A percentile compares a stretch with the other conserved stretches of the same genome.
These are phyloP conservation scores for Globisporangium irregulare DNA, from an alignment of 352 stramenopile genomes.

Conservation along the genomic window DNA sequence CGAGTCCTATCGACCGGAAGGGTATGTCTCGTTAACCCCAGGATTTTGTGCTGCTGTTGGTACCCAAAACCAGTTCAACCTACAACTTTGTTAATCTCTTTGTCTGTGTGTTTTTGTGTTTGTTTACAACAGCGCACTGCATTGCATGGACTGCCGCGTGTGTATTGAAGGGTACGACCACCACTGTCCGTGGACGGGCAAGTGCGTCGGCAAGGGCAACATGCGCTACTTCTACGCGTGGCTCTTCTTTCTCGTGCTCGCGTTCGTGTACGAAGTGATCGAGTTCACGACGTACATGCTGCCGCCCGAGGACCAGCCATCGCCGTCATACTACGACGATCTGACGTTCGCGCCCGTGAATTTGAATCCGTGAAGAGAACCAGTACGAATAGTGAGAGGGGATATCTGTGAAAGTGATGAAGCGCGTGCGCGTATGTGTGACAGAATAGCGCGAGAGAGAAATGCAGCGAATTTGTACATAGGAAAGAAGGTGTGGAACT, in stretches of 20 bases:
- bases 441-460: not conserved
- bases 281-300: slow-evolving; percentile 86
- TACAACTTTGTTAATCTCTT: not conserved
- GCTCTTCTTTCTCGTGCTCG: slow-evolving; percentile 81
- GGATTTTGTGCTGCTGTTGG: not conserved
- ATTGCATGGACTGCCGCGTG: slow-evolving; percentile 87
- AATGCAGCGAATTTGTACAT: not conserved
- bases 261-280: slow-evolving; percentile 87
- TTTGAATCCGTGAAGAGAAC: slow-evolving; percentile 12
- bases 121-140: slow-evolving; percentile 42
- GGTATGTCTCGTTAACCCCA: slow-evolving; percentile 30
- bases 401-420: not conserved
- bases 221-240: slow-evolving; percentile 82
- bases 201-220: slow-evolving; percentile 85
- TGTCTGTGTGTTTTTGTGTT: slow-evolving; percentile 13
- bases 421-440: not conserved
- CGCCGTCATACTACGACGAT: slow-evolving; percentile 16
- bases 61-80: not conserved
- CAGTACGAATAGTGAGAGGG: not conserved
- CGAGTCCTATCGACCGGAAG: slow-evolving; percentile 67
- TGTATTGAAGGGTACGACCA: slow-evolving; percentile 90
- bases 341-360: slow-evolving; percentile 8
- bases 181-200: slow-evolving; percentile 92
- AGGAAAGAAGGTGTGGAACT: not conserved
- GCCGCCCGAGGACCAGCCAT: slow-evolving; percentile 46